Conservation (phyloP, 805 yeast genomes). For the Ascoidea rubescens region DNA sequence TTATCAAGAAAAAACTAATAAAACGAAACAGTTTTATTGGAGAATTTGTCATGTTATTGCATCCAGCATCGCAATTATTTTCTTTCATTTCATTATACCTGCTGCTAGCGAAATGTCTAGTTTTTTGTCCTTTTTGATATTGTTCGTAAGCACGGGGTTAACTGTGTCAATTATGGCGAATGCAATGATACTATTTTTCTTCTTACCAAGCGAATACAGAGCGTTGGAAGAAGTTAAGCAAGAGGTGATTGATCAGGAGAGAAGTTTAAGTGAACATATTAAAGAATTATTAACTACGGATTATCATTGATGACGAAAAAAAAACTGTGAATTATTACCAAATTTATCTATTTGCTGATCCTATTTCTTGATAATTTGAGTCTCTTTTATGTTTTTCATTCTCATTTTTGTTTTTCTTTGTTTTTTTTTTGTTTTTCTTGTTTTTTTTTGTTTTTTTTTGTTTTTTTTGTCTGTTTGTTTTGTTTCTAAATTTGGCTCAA, state of each 20-base stretch:
- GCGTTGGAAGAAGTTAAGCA: constrained; percentile 61
- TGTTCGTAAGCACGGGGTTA: constrained; percentile 38
- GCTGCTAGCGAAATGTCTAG: constrained; percentile 41
- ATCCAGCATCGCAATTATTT: constrained; percentile 39
- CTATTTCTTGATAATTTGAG: too few relatives aligned
- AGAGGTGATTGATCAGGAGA: constrained; percentile 37
- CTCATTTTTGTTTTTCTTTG: too few relatives aligned
- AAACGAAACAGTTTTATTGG: constrained; percentile 41
- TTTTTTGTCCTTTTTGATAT: constrained; percentile 59
- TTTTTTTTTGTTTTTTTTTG: too few relatives aligned
- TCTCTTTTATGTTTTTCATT: too few relatives aligned
- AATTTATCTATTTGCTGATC: too few relatives aligned
- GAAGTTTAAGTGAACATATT: constrained; percentile 1
- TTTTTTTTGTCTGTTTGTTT: too few relatives aligned
- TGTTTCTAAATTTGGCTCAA: too few relatives aligned
- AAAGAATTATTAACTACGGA: not conserved
- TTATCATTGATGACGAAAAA: too few relatives aligned
- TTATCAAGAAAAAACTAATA: constrained; percentile 37
- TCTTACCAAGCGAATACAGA: constrained; percentile 70
- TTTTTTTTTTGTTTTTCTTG: too few relatives aligned
- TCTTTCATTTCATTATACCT: constrained; percentile 37
- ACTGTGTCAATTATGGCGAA: constrained; percentile 56
- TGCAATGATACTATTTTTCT: constrained; percentile 66
- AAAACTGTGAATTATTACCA: too few relatives aligned
- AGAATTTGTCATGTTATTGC: constrained; percentile 49